Conservation (phyloP, 306 rosid genomes). For the Gillenia trifoliata region DNA sequence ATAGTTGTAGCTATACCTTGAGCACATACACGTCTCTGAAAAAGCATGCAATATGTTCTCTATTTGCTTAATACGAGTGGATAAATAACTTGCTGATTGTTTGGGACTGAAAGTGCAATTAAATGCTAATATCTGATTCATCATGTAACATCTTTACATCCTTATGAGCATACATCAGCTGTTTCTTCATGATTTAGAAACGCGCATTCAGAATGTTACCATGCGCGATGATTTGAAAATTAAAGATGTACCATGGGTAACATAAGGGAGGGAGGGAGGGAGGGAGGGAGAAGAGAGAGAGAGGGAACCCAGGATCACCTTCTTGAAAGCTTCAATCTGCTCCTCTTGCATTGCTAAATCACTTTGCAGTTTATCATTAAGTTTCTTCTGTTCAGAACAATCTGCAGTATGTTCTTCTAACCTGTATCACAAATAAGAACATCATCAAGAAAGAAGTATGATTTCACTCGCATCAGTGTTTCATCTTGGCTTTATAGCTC, state of each 20-base stretch:
- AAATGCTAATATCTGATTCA: background rate
- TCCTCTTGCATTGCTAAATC: constrained; percentile 56
- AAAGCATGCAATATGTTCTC: background rate
- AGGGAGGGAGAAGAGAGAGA: background rate
- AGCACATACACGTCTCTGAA: background rate
- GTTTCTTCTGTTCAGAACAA: constrained; percentile 45
- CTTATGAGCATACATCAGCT: background rate
- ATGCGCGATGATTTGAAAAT: background rate
- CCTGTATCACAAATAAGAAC: constrained; percentile 48
- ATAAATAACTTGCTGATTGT: background rate
- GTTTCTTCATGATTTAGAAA: background rate
- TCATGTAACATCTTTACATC: background rate
- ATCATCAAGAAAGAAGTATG: background rate
- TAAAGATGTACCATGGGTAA: background rate
- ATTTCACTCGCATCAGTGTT: background rate
- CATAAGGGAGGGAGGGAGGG: background rate
- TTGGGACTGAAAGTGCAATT: background rate
- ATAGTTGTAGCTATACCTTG: background rate
- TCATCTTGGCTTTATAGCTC: background rate
- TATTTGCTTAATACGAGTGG: background rate
- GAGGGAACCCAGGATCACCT: constrained; percentile 34
- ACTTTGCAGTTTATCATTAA: constrained; percentile 44
- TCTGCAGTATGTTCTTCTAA: constrained; percentile 66
- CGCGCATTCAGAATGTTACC: background rate
- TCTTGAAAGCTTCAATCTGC: constrained; percentile 55